phyloP scores from a whole-genome alignment of 148 eudicot species.

The Agrostemma githago region DNA sequence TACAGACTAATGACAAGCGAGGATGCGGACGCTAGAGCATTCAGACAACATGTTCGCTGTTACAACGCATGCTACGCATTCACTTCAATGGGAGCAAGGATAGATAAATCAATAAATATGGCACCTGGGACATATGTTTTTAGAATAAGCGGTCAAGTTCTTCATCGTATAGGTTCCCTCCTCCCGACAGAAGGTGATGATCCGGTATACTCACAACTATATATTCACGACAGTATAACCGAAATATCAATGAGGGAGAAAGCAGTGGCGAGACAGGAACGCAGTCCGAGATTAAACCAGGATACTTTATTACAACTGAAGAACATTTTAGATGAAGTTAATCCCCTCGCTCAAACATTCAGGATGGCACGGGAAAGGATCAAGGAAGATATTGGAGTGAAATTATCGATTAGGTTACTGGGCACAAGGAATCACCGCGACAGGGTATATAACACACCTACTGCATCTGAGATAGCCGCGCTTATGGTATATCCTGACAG shows the following conservation, averaged over 20 bases:
- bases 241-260: neutral
- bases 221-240: conserved; percentile 12
- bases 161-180: conserved; percentile 21
- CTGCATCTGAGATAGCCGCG: conserved; percentile 21
- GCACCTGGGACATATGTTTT: too few species aligned
- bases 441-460: neutral
- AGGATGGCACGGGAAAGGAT: conserved; percentile 22
- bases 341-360: conserved; percentile 5
- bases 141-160: too few species aligned
- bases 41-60: too few species aligned
- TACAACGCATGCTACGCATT: too few species aligned
- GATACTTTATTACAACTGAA: neutral
- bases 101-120: too few species aligned
- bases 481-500: conserved; percentile 8
- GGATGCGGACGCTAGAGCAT: too few species aligned
- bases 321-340: conserved; percentile 16
- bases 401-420: neutral
- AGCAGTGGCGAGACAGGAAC: neutral
- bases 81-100: too few species aligned
- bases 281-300: neutral
- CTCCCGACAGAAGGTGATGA: conserved; percentile 7
- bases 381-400: neutral
- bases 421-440: neutral
- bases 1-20: too few species aligned
- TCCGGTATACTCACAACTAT: conserved; percentile 19